These are phyloP conservation scores for Withania somnifera DNA, from an alignment of 305 asterid species.

Conservation along the genomic window DNA sequence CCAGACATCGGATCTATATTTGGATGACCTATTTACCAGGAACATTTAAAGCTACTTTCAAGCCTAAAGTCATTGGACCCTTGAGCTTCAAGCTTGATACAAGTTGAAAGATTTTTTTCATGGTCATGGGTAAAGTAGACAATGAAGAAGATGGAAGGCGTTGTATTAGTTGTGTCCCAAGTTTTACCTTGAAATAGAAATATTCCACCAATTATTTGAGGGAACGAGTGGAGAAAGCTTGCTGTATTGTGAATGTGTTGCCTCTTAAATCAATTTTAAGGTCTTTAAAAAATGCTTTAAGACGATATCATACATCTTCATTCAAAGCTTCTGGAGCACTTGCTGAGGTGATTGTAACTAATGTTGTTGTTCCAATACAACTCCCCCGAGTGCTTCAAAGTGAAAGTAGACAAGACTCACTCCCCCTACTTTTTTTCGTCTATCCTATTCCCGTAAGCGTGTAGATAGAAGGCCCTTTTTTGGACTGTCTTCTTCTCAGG, in stretches of 20 bases:
- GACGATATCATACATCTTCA: neutral
- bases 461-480: no score
- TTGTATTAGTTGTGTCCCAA: neutral
- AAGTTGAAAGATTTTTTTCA: neutral
- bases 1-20: neutral
- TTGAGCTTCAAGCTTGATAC: neutral
- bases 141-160: neutral
- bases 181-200: neutral
- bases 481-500: no score
- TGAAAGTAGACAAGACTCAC: no score
- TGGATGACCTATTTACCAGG: neutral
- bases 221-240: neutral
- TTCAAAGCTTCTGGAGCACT: neutral
- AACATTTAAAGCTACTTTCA: neutral
- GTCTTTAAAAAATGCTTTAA: neutral
- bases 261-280: neutral
- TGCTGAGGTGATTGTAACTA: neutral
- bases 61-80: neutral
- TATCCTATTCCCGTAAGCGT: no score
- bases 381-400: no score
- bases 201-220: neutral
- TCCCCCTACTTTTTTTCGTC: no score
- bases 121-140: neutral
- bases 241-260: neutral
- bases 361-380: neutral